These are phyloP conservation scores for Kwoniella dendrophila DNA, from an alignment of 768 basidiomycete species.

Conservation along the genomic window DNA sequence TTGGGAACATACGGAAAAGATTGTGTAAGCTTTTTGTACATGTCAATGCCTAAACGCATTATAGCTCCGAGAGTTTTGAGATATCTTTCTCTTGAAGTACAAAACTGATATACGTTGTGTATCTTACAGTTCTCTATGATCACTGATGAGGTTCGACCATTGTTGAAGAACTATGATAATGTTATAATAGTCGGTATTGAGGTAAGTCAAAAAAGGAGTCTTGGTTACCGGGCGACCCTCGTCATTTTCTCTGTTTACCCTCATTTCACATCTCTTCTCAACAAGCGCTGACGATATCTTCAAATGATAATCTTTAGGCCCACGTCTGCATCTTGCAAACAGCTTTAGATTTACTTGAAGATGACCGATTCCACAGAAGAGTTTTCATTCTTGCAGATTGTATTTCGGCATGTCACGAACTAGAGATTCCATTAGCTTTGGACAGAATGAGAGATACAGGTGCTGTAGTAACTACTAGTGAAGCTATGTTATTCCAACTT, in stretches of 20 bases:
- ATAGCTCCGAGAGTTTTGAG: no score
- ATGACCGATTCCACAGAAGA: constrained; percentile 28
- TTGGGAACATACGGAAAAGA: constrained; percentile 23
- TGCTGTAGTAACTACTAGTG: constrained; percentile 75
- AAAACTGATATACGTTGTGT: background rate
- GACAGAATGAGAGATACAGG: constrained; percentile 61
- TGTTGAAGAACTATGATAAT: constrained; percentile 64
- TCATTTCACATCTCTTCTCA: no score
- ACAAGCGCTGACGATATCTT: background rate
- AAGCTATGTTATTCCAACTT: constrained; percentile 76
- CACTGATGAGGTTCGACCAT: constrained; percentile 65
- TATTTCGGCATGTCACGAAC: constrained; percentile 76
- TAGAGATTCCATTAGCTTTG: constrained; percentile 76
- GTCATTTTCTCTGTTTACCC: no score
- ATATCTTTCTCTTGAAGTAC: no score
- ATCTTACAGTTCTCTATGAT: constrained; percentile 77
- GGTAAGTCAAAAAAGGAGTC: no score
- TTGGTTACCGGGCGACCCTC: no score
- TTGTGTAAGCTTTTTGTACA: constrained; percentile 11
- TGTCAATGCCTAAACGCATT: no score
- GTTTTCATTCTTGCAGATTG: constrained; percentile 76
- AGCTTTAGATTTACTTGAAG: constrained; percentile 64
- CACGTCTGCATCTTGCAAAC: constrained; percentile 90
- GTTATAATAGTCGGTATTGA: constrained; percentile 86
- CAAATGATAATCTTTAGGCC: constrained; percentile 59